Conservation (phyloP, 164 flowering plant genomes). For the Magnolia sinica region DNA sequence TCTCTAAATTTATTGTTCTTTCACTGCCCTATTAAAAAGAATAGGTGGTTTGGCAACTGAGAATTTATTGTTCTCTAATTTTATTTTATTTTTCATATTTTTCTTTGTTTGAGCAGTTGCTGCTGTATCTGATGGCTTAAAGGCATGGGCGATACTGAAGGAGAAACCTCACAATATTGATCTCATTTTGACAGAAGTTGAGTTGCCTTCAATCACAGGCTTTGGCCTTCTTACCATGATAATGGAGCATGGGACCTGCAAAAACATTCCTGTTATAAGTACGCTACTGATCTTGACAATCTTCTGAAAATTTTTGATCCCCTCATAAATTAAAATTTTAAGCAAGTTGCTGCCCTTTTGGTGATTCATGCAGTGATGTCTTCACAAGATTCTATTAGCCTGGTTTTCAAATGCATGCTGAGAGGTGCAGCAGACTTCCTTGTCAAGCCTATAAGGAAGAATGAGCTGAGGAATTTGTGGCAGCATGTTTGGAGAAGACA, state of each 20-base stretch:
- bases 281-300: slow-evolving; percentile 17
- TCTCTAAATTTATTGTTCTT: too few species aligned
- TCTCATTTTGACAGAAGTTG: slow-evolving; percentile 84
- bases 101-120: slow-evolving; percentile 53
- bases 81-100: too few species aligned
- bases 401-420: slow-evolving; percentile 85
- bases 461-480: slow-evolving; percentile 91
- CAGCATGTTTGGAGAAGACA: slow-evolving; percentile 98
- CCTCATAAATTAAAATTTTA: background rate
- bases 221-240: slow-evolving; percentile 73
- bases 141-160: slow-evolving; percentile 87
- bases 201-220: slow-evolving; percentile 84
- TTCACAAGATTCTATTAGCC: slow-evolving; percentile 64
- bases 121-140: slow-evolving; percentile 81
- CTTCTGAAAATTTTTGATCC: background rate
- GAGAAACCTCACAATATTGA: slow-evolving; percentile 63
- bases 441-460: slow-evolving; percentile 85
- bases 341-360: background rate
- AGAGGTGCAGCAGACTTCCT: slow-evolving; percentile 96
- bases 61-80: too few species aligned
- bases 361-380: slow-evolving; percentile 84
- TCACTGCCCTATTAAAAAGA: too few species aligned
- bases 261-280: slow-evolving; percentile 95
- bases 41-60: too few species aligned
- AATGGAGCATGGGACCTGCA: slow-evolving; percentile 81